phyloP scores from a whole-genome alignment of 108 stramenopile genomes.

The Mediolabrus comicus region DNA sequence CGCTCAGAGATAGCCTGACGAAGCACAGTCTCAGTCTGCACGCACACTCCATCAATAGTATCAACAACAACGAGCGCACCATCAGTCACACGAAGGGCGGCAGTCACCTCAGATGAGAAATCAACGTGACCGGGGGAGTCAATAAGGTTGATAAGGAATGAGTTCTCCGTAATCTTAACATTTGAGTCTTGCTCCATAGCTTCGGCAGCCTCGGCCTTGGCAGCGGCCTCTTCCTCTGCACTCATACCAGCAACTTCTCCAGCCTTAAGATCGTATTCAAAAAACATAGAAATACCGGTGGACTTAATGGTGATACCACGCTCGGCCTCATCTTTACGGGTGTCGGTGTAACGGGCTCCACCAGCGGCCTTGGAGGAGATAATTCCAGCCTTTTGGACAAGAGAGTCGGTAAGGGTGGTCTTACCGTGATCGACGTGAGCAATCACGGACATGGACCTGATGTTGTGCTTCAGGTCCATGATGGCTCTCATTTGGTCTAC shows the following conservation, averaged over 20 bases:
- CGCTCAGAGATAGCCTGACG: constrained; percentile 99
- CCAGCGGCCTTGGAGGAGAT: constrained; percentile 99
- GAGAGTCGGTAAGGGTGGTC: constrained; percentile 99
- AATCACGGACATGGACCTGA: constrained; percentile 99
- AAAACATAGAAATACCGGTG: constrained; percentile 99
- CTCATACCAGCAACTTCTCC: constrained; percentile 78
- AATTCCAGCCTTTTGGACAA: constrained; percentile 99
- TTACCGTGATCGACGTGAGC: constrained; percentile 99
- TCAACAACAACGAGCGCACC: constrained; percentile 99
- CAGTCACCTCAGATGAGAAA: constrained; percentile 99
- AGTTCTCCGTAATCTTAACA: constrained; percentile 93
- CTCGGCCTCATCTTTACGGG: constrained; percentile 99
- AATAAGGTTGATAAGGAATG: constrained; percentile 99
- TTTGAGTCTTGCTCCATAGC: constrained; percentile 72
- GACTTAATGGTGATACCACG: constrained; percentile 99
- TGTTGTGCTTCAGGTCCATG: constrained; percentile 99
- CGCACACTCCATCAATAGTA: constrained; percentile 99
- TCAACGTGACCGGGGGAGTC: constrained; percentile 99
- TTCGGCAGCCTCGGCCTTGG: constrained; percentile 51
- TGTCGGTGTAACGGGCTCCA: constrained; percentile 99
- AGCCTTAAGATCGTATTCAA: constrained; percentile 97
- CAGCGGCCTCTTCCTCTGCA: constrained; percentile 70
- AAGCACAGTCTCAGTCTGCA: constrained; percentile 99
- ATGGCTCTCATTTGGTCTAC: constrained; percentile 99
- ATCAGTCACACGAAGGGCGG: constrained; percentile 99